phyloP scores from a whole-genome alignment of 352 stramenopile genomes.

The Globisporangium mamillatum region DNA sequence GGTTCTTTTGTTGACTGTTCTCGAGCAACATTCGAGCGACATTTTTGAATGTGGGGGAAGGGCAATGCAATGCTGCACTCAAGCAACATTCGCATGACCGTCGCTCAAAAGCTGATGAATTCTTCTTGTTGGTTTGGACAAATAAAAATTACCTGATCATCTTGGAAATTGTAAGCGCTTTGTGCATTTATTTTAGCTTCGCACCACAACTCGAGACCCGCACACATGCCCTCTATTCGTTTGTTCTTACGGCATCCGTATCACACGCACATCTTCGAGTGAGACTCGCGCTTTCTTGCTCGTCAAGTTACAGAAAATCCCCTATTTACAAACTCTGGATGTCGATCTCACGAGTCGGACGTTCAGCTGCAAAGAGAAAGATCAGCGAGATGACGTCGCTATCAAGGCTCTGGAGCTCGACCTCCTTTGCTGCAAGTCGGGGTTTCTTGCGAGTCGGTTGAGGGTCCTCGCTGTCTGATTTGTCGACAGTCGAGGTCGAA shows the following conservation, averaged over 20 bases:
- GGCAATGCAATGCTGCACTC: not conserved
- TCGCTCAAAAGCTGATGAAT: not conserved
- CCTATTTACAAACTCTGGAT: not conserved
- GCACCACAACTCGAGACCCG: too few species aligned
- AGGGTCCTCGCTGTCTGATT: not conserved
- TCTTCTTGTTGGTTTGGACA: not conserved
- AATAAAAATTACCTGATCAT: not conserved
- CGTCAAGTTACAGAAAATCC: not conserved
- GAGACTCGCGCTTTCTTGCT: not conserved
- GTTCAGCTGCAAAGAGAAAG: slow-evolving; percentile 15
- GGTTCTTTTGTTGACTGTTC: not conserved
- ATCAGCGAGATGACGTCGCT: slow-evolving; percentile 13
- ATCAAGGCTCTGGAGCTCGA: slow-evolving; percentile 5
- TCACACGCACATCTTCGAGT: too few species aligned
- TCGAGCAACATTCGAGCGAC: not conserved
- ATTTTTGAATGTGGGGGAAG: not conserved
- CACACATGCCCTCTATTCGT: too few species aligned
- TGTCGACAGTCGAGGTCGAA: not conserved
- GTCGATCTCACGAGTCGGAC: not conserved
- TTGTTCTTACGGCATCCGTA: too few species aligned
- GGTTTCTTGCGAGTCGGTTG: not conserved
- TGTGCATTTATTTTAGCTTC: too few species aligned
- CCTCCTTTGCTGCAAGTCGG: not conserved
- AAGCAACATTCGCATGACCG: not conserved
- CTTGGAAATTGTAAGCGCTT: too few species aligned